Percentiles rank a stretch among this genome's conserved stretches.
phyloP scores from a whole-genome alignment of 1,139 yeast species.

The Meyerozyma elateridarum region DNA sequence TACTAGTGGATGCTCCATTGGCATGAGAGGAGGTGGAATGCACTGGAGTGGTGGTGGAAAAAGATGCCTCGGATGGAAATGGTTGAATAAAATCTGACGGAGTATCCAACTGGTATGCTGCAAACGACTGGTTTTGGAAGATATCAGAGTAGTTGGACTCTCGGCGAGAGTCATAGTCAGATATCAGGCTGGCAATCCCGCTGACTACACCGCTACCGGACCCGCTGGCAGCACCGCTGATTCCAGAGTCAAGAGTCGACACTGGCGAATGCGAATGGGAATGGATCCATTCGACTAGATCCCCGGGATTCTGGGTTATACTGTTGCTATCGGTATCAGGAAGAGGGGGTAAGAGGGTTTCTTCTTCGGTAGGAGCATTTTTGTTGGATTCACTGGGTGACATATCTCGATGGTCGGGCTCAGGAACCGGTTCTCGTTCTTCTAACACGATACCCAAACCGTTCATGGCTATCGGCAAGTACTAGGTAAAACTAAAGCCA shows the following conservation, averaged over 20 bases:
- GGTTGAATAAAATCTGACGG: constrained; percentile 8
- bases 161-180: constrained; percentile 1
- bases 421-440: constrained; percentile 9
- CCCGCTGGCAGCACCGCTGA: constrained; percentile 4
- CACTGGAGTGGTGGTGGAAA: constrained; percentile 6
- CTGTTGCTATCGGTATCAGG: constrained; percentile 9
- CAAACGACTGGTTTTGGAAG: constrained; percentile 6
- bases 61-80: constrained; percentile 9
- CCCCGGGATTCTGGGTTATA: background rate
- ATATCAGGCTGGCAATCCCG: constrained; percentile 1
- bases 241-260: constrained; percentile 3
- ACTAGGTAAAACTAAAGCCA: background rate
- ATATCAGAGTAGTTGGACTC: constrained; percentile 2
- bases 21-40: constrained; percentile 5
- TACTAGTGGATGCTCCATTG: constrained; percentile 5
- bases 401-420: constrained; percentile 3
- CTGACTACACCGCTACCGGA: constrained; percentile 1
- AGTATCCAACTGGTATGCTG: constrained; percentile 8
- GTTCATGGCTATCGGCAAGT: constrained; percentile 10
- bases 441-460: constrained; percentile 14
- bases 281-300: constrained; percentile 1
- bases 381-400: background rate
- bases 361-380: constrained; percentile 6
- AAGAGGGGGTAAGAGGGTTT: constrained; percentile 12
- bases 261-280: constrained; percentile 6